A percentile compares a stretch with the other conserved stretches of the same genome.
Conservation (phyloP, 1,284 basidiomycete species). For the Rhodotorula glutinis region DNA sequence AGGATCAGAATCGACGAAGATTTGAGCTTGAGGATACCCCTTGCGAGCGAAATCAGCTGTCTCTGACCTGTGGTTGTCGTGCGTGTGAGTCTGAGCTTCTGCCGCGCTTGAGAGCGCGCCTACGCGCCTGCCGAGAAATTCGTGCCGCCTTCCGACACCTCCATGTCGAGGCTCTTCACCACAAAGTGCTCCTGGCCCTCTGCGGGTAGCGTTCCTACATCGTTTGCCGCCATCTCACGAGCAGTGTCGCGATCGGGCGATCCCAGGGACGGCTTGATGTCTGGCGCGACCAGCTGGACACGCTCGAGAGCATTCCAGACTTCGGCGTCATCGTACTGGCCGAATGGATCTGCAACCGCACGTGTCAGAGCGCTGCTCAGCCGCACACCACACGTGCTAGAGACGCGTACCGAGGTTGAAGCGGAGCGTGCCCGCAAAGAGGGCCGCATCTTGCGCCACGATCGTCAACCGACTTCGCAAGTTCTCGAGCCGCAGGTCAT, state of each 20-base stretch:
- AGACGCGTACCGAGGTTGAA: conserved; percentile 42
- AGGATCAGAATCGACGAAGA: conserved; percentile 55
- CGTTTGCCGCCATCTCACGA: too few species aligned
- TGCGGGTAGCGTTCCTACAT: conserved; percentile 1
- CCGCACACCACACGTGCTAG: too few species aligned
- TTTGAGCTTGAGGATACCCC: conserved; percentile 57
- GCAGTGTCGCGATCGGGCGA: too few species aligned
- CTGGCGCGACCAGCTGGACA: conserved; percentile 50
- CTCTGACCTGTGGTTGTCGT: conserved; percentile 47
- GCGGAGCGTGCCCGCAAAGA: conserved; percentile 49
- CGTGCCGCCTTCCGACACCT: conserved; percentile 54
- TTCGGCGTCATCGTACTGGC: conserved; percentile 52
- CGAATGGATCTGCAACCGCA: conserved; percentile 49
- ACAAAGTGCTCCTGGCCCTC: conserved; percentile 49
- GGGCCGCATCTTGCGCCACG: conserved; percentile 53
- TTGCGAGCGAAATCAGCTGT: conserved; percentile 57
- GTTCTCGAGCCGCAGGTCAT: conserved; percentile 51
- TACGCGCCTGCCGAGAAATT: conserved; percentile 53
- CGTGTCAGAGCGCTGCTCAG: too few species aligned
- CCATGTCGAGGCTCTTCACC: conserved; percentile 53
- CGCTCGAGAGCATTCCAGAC: conserved; percentile 56
- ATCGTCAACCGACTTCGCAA: conserved; percentile 55
- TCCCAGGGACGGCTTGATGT: too few species aligned
- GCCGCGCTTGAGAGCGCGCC: neutral
- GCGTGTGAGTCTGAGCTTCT: neutral